phyloP scores from a whole-genome alignment of 1,284 basidiomycete genomes.

The Bjerkandera adusta region DNA sequence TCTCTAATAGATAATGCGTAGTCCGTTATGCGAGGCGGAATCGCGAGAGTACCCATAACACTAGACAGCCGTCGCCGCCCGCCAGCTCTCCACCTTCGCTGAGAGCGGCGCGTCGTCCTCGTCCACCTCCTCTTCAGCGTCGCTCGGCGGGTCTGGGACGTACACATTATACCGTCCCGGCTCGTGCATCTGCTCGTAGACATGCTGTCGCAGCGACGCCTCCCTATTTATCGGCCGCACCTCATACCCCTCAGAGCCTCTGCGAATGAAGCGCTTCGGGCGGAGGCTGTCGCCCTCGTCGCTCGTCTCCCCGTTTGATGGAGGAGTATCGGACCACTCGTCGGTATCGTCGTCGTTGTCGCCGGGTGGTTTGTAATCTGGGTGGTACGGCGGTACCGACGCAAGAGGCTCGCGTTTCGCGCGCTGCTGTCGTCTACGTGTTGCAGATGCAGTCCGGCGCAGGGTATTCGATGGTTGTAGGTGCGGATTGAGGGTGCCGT shows the following conservation, averaged over 20 bases:
- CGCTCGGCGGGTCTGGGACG: slow-evolving; percentile 47
- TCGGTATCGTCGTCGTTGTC: slow-evolving; percentile 26
- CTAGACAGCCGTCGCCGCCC: slow-evolving; percentile 4
- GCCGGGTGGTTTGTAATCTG: slow-evolving; percentile 52
- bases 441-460: slow-evolving; percentile 17
- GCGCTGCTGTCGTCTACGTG: slow-evolving; percentile 14
- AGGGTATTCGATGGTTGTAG: slow-evolving; percentile 61
- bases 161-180: slow-evolving; percentile 61
- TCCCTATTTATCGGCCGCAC: slow-evolving; percentile 59
- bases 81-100: slow-evolving; percentile 22
- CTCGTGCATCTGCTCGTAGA: slow-evolving; percentile 50
- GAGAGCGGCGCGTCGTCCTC: slow-evolving; percentile 29
- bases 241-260: slow-evolving; percentile 81
- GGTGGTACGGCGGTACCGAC: slow-evolving; percentile 70
- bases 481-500: slow-evolving; percentile 69
- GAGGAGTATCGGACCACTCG: slow-evolving; percentile 28
- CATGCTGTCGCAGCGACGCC: slow-evolving; percentile 54
- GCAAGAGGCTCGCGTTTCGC: slow-evolving; percentile 33
- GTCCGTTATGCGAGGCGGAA: too few relatives aligned
- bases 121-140: slow-evolving; percentile 28
- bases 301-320: slow-evolving; percentile 39
- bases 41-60: too few relatives aligned
- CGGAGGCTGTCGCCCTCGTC: slow-evolving; percentile 26
- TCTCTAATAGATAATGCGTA: too few relatives aligned
- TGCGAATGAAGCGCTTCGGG: slow-evolving; percentile 39